These are phyloP conservation scores for Acacia crassicarpa DNA, from an alignment of 306 rosid species.

Conservation along the genomic window DNA sequence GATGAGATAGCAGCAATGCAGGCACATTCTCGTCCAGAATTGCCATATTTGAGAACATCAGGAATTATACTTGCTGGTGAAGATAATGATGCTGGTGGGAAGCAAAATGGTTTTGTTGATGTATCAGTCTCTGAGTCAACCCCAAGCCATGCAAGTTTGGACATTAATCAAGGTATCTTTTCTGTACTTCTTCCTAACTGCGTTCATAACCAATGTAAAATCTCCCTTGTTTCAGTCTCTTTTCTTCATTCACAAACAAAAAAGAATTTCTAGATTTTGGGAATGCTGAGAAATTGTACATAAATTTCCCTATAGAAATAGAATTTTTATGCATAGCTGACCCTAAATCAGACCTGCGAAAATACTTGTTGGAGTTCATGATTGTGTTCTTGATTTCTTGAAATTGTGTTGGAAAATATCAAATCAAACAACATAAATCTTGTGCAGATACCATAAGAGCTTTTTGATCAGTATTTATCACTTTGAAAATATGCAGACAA, in stretches of 20 bases:
- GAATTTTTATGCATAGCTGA: background rate
- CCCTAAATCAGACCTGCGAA: background rate
- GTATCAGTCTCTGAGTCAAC: slow-evolving; percentile 68
- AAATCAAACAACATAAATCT: slow-evolving; percentile 21
- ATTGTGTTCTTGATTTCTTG: slow-evolving; percentile 1
- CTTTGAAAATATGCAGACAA: slow-evolving; percentile 53
- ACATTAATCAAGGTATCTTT: slow-evolving; percentile 72
- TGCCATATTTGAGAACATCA: slow-evolving; percentile 76
- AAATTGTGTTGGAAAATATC: background rate
- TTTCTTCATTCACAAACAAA: background rate
- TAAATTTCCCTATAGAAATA: background rate
- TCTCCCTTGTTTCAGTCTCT: background rate
- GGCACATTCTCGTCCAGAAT: slow-evolving; percentile 61
- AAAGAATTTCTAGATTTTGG: background rate
- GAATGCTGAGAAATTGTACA: slow-evolving; percentile 18
- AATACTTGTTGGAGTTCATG: slow-evolving; percentile 4
- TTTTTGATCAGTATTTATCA: background rate
- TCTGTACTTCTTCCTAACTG: slow-evolving; percentile 10
- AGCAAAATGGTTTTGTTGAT: slow-evolving; percentile 54
- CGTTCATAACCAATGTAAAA: slow-evolving; percentile 53
- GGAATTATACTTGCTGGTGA: slow-evolving; percentile 93
- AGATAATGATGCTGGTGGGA: slow-evolving; percentile 56
- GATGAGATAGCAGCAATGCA: slow-evolving; percentile 99
- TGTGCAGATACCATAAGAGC: background rate
- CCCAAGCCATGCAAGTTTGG: slow-evolving; percentile 82